These are phyloP conservation scores for Globisporangium parvum DNA, from an alignment of 352 stramenopile genomes.

Conservation along the genomic window DNA sequence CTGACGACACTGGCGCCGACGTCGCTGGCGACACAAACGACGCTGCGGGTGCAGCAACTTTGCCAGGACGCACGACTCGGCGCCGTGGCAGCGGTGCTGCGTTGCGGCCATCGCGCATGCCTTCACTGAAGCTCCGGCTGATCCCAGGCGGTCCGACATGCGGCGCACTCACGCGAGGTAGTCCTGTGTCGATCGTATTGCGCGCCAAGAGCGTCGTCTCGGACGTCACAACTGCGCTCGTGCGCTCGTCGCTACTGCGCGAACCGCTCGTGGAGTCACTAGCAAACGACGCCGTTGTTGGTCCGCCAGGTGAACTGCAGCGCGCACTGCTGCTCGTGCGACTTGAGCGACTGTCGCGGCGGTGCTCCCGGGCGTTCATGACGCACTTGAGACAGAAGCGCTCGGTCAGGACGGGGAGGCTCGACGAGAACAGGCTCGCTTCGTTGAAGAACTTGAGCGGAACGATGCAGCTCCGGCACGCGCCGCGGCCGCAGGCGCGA, in stretches of 20 bases:
- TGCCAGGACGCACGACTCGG: no score
- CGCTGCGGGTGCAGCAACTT: no score
- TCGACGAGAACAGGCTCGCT: slow-evolving; percentile 3
- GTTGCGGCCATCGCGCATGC: neutral
- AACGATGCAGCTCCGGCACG: slow-evolving; percentile 18
- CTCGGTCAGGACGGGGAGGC: slow-evolving; percentile 6
- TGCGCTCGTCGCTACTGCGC: slow-evolving; percentile 2
- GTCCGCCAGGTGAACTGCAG: neutral
- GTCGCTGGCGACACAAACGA: no score
- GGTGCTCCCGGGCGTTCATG: slow-evolving; percentile 13
- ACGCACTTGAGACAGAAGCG: slow-evolving; percentile 21
- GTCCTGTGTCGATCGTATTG: slow-evolving; percentile 1
- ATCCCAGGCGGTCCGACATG: neutral
- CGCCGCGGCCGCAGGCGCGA: slow-evolving; percentile 14
- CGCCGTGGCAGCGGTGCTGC: no score
- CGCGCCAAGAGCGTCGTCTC: neutral
- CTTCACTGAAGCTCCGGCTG: neutral
- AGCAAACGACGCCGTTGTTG: neutral
- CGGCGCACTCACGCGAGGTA: no score
- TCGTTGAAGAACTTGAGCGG: slow-evolving; percentile 17
- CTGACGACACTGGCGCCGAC: no score
- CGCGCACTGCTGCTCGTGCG: neutral
- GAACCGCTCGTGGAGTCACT: slow-evolving; percentile 7
- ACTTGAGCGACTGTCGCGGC: neutral
- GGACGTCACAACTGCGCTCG: neutral